A percentile compares a stretch with the other conserved stretches of the same genome.
Conservation (phyloP, 2,329 filamentous ascomycete genomes). For the Chaetomium sp. region DNA sequence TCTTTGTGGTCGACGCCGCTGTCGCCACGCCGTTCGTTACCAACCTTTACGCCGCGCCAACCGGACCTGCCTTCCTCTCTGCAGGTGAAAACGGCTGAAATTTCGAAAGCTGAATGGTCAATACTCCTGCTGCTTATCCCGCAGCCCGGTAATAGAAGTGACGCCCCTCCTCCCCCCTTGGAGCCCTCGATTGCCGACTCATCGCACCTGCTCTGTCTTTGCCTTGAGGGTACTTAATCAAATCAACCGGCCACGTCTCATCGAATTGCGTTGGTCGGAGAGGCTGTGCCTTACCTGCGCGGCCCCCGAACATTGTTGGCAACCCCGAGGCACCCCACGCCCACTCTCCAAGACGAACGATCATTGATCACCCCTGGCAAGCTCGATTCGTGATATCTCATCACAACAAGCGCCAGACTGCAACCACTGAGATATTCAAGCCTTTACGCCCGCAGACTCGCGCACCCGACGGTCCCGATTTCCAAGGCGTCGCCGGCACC, state of each 20-base stretch:
- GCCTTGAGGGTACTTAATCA: not conserved
- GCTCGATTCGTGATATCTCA: conserved; percentile 13
- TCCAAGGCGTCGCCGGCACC: conserved; percentile 27
- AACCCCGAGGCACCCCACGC: conserved; percentile 9
- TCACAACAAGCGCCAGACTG: conserved; percentile 3
- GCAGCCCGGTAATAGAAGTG: conserved; percentile 30
- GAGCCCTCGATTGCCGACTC: conserved; percentile 16
- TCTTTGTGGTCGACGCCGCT: conserved; percentile 27
- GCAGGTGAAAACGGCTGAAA: conserved; percentile 24
- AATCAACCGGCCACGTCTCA: conserved; percentile 23
- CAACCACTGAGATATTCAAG: conserved; percentile 15
- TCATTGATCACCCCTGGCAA: conserved; percentile 14
- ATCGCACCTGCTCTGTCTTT: conserved; percentile 10
- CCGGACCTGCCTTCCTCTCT: conserved; percentile 12
- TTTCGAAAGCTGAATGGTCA: conserved; percentile 33
- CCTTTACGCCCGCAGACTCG: conserved; percentile 20
- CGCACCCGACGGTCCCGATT: conserved; percentile 30
- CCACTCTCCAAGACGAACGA: conserved; percentile 9
- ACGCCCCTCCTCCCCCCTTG: conserved; percentile 15
- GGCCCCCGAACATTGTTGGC: conserved; percentile 13
- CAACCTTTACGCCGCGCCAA: conserved; percentile 21
- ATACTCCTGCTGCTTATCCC: conserved; percentile 31
- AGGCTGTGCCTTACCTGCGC: conserved; percentile 26
- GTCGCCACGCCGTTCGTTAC: conserved; percentile 31
- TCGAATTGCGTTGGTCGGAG: conserved; percentile 14